phyloP scores from a whole-genome alignment of 2,329 filamentous ascomycete genomes.

The Monosporascus sp. region DNA sequence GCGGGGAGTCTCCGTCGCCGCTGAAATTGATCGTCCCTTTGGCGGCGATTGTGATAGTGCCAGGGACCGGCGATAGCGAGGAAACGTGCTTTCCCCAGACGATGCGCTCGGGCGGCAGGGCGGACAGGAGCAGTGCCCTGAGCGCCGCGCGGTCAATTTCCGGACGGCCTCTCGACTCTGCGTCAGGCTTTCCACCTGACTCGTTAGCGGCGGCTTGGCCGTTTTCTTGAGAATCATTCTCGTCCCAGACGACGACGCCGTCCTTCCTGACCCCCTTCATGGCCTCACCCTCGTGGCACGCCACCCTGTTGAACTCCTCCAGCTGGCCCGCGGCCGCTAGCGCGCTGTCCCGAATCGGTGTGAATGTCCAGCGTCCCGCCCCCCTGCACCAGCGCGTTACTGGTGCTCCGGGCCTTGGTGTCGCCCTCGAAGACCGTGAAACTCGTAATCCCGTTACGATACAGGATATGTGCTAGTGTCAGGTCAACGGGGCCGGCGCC shows the following conservation, averaged over 20 bases:
- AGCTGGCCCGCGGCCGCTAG: conserved; percentile 25
- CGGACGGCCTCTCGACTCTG: conserved; percentile 11
- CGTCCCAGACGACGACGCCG: conserved; percentile 18
- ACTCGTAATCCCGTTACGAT: conserved; percentile 18
- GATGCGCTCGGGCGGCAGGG: conserved; percentile 11
- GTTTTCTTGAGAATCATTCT: conserved; percentile 4
- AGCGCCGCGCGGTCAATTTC: conserved; percentile 21
- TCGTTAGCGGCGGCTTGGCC: background rate
- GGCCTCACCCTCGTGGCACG: conserved; percentile 17
- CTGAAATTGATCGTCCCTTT: conserved; percentile 6
- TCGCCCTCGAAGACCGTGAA: conserved; percentile 27
- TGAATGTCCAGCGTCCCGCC: conserved; percentile 48
- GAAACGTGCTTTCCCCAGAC: conserved; percentile 15
- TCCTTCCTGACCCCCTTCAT: conserved; percentile 16
- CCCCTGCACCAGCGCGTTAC: conserved; percentile 31
- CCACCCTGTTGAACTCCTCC: conserved; percentile 16
- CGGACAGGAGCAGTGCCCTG: conserved; percentile 15
- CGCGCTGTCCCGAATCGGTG: conserved; percentile 22
- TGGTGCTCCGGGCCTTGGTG: conserved; percentile 2
- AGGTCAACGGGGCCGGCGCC: conserved; percentile 27
- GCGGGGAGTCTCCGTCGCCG: background rate
- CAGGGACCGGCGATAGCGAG: conserved; percentile 5
- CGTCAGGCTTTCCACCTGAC: background rate
- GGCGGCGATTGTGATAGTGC: background rate
- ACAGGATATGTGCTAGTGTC: conserved; percentile 25